A percentile compares a stretch with the other conserved stretches of the same genome.
Conservation (phyloP, 345 rosid species). For the Citrus reticulata region DNA sequence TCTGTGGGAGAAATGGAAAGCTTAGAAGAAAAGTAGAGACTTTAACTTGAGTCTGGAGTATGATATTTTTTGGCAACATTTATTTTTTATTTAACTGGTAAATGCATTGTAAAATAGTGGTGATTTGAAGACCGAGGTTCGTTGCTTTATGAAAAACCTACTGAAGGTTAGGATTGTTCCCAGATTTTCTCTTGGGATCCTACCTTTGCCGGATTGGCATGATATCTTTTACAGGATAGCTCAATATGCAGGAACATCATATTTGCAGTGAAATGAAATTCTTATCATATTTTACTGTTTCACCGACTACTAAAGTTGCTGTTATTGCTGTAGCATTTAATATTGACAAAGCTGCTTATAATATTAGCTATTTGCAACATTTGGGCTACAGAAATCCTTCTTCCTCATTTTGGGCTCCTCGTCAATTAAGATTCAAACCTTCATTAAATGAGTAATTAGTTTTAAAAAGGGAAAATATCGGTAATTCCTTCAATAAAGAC, state of each 20-base stretch:
- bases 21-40: not conserved
- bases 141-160: not conserved
- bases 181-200: not conserved
- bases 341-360: not conserved
- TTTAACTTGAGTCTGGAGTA: not conserved
- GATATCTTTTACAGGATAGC: not conserved
- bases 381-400: not conserved
- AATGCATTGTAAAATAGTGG: not conserved
- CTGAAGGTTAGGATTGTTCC: not conserved
- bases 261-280: not conserved
- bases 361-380: not conserved
- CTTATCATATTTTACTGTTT: not conserved
- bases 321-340: not conserved
- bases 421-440: not conserved
- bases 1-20: not conserved
- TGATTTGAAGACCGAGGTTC: not conserved
- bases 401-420: not conserved
- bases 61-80: not conserved
- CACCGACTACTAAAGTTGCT: not conserved
- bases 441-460: not conserved
- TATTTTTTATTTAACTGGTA: not conserved
- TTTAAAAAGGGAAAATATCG: not conserved
- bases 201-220: not conserved
- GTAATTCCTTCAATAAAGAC: not conserved
- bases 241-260: not conserved